phyloP scores from a whole-genome alignment of 305 asterid species.

The Euphrasia arctica region DNA sequence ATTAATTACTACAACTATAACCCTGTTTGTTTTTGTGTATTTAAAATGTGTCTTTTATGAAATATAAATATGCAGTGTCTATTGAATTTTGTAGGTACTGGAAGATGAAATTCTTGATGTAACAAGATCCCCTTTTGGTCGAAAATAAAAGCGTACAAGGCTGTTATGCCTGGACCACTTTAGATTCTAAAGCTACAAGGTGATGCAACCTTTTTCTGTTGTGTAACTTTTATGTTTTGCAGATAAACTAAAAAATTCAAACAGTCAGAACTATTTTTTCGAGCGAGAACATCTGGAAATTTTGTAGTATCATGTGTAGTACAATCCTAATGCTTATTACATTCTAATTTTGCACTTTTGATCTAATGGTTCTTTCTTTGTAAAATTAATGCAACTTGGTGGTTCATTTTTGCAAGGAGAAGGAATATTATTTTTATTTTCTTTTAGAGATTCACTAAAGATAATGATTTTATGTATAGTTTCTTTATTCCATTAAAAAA shows the following conservation, averaged over 20 bases:
- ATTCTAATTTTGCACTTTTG: too few relatives aligned
- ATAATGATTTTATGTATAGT: too few relatives aligned
- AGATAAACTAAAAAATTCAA: not conserved
- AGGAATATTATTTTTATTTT: too few relatives aligned
- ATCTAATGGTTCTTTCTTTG: too few relatives aligned
- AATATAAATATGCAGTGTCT: not conserved
- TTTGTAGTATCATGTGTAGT: not conserved
- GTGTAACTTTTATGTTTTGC: constrained; percentile 16
- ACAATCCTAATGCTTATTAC: too few relatives aligned
- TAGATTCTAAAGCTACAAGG: constrained; percentile 22
- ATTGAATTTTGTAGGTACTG: constrained; percentile 16
- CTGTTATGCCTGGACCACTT: constrained; percentile 29
- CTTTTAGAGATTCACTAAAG: too few relatives aligned
- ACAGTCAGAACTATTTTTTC: not conserved
- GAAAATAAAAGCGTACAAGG: constrained; percentile 16
- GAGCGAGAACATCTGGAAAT: not conserved
- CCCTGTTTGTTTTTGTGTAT: not conserved
- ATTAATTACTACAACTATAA: not conserved
- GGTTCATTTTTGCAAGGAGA: too few relatives aligned
- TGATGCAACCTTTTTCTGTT: constrained; percentile 23
- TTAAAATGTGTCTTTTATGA: not conserved
- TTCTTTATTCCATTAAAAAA: too few relatives aligned
- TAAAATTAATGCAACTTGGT: too few relatives aligned
- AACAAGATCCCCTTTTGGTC: constrained; percentile 25
- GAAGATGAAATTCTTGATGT: constrained; percentile 17